Conservation (phyloP, 2,329 filamentous ascomycete species). For the Whalleya microplaca region DNA sequence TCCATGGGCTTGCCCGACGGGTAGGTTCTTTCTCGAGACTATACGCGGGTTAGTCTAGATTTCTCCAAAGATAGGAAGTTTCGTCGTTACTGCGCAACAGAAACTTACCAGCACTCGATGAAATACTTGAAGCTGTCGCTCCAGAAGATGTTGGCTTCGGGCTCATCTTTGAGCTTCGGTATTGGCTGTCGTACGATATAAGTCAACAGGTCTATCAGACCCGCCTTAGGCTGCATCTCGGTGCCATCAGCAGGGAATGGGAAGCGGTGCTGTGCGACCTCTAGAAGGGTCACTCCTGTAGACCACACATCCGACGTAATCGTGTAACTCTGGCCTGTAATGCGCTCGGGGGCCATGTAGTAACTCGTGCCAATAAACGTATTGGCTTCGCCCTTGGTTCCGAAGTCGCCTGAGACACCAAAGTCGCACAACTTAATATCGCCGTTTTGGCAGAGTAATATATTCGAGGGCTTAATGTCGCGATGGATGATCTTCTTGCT, state of each 20-base stretch:
- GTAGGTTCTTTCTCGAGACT: conserved; percentile 93
- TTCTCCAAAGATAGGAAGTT: neutral
- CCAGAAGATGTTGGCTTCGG: conserved; percentile 87
- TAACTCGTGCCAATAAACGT: conserved; percentile 99
- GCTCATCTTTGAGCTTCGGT: conserved; percentile 94
- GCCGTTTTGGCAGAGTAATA: conserved; percentile 87
- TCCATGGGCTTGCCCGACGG: conserved; percentile 91
- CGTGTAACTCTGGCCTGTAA: conserved; percentile 96
- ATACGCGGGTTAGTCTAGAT: conserved; percentile 13
- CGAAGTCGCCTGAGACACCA: conserved; percentile 95
- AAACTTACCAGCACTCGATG: conserved; percentile 94
- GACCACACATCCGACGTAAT: conserved; percentile 99
- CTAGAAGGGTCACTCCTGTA: conserved; percentile 92
- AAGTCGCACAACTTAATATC: conserved; percentile 99
- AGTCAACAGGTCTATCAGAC: conserved; percentile 91
- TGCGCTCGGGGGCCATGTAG: conserved; percentile 98
- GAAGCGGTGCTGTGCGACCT: conserved; percentile 98
- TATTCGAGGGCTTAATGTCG: conserved; percentile 98
- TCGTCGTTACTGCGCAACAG: neutral
- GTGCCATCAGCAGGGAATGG: conserved; percentile 97
- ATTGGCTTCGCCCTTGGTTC: conserved; percentile 97
- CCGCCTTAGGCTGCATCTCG: conserved; percentile 90
- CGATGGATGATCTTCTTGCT: conserved; percentile 96
- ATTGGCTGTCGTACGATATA: conserved; percentile 97
- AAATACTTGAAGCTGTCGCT: conserved; percentile 99